Percentiles rank a stretch among this genome's conserved stretches.
Conservation (phyloP, 169 alveolate genomes). For the Nephromyces sp. region DNA sequence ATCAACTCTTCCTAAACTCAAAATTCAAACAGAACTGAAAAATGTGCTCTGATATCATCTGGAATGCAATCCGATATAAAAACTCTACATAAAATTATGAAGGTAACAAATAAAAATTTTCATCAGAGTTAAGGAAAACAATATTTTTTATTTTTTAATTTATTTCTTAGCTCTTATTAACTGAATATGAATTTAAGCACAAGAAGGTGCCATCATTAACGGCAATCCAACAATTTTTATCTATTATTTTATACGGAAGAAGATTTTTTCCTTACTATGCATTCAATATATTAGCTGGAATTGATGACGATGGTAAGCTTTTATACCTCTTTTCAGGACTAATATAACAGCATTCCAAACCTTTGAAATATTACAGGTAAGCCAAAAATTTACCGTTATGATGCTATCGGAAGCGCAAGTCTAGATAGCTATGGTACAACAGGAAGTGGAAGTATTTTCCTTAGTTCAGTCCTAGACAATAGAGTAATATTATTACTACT, state of each 20-base stretch:
- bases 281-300: conserved; percentile 44
- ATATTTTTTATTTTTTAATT: not conserved
- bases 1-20: not conserved
- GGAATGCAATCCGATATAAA: conserved; percentile 39
- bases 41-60: conserved; percentile 24
- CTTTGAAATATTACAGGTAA: conserved; percentile 19
- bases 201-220: conserved; percentile 35
- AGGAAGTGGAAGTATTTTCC: conserved; percentile 31
- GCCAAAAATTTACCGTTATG: conserved; percentile 47
- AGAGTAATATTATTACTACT: conserved; percentile 5
- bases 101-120: not conserved
- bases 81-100: conserved; percentile 25
- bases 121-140: not conserved
- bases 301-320: conserved; percentile 15
- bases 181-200: conserved; percentile 39
- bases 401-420: conserved; percentile 50
- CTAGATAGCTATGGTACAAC: conserved; percentile 23
- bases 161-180: not conserved
- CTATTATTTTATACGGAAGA: conserved; percentile 34
- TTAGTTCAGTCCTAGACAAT: conserved; percentile 23
- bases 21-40: conserved; percentile 23
- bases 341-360: not conserved
- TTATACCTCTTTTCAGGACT: not conserved
- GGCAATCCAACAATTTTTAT: conserved; percentile 48
- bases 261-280: conserved; percentile 56